These are phyloP conservation scores for Dendrocalamus latiflorus DNA, from an alignment of 202 grass and related monocot genomes.

Conservation along the genomic window DNA sequence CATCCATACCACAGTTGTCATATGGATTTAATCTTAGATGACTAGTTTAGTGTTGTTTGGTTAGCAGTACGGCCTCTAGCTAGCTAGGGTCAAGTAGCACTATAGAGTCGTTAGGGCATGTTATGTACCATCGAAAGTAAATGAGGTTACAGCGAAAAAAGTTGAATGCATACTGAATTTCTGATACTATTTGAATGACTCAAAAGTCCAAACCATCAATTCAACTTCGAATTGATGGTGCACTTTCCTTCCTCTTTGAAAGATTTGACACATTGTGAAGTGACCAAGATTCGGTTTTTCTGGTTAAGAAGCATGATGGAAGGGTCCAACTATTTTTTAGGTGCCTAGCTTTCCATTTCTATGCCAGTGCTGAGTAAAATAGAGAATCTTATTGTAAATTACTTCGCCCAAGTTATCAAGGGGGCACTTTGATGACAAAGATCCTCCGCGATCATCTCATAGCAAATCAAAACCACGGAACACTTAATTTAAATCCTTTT, in stretches of 20 bases:
- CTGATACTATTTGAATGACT: too few species aligned
- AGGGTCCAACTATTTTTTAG: neutral
- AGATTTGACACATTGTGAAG: constrained; percentile 4
- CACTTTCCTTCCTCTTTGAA: neutral
- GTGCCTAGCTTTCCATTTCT: neutral
- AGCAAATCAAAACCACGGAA: constrained; percentile 7
- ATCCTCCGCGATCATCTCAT: neutral
- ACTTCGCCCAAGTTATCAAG: too few species aligned
- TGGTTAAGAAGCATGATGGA: neutral
- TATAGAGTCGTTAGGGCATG: too few species aligned
- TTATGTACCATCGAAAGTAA: too few species aligned
- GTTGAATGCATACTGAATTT: neutral
- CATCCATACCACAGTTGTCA: neutral
- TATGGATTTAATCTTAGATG: neutral
- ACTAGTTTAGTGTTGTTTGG: neutral
- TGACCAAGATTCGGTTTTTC: neutral
- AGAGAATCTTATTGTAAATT: neutral
- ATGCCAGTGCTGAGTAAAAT: neutral
- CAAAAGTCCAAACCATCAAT: neutral
- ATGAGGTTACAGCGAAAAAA: neutral
- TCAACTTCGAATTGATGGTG: neutral
- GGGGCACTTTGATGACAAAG: constrained; percentile 34
- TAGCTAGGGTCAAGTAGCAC: too few species aligned
- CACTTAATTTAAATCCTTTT: neutral
- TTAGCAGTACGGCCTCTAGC: too few species aligned